Evolutionary conservation across 352 stramenopile genomes (phyloP).

Genomic region (Elongisporangium prolatum): DNA sequence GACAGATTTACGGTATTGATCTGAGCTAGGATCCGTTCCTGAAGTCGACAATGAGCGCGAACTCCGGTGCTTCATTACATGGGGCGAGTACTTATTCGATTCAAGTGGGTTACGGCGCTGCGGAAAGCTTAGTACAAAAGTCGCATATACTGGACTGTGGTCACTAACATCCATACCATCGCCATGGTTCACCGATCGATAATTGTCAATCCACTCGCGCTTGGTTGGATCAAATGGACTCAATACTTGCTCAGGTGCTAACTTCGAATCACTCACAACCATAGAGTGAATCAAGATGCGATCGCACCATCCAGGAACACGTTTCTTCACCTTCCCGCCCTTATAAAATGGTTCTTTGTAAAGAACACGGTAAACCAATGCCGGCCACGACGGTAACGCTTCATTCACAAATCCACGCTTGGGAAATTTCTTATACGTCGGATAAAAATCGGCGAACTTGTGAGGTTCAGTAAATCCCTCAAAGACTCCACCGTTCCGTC

Average conservation of each 20-base stretch:
- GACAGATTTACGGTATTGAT: conserved; percentile 23
- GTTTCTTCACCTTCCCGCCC: conserved; percentile 85
- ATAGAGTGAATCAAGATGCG: conserved; percentile 84
- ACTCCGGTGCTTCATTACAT: conserved; percentile 18
- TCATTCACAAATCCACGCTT: conserved; percentile 68
- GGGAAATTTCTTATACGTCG: conserved; percentile 88
- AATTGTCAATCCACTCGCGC: conserved; percentile 62
- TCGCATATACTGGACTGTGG: conserved; percentile 74
- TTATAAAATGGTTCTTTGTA: conserved; percentile 91
- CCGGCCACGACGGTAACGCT: conserved; percentile 53
- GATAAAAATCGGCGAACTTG: conserved; percentile 87
- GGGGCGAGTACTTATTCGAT: background rate
- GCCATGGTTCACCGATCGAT: conserved; percentile 78
- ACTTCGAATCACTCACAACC: conserved; percentile 69
- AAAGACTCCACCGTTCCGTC: conserved; percentile 65
- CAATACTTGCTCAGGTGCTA: conserved; percentile 73
- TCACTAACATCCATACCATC: conserved; percentile 81
- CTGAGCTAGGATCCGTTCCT: conserved; percentile 14
- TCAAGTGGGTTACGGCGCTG: conserved; percentile 10
- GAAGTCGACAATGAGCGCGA: conserved; percentile 47
- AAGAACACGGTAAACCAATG: conserved; percentile 68
- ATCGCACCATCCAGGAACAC: conserved; percentile 84
- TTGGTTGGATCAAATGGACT: conserved; percentile 37
- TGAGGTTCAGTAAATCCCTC: conserved; percentile 77
- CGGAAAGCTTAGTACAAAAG: conserved; percentile 72